Conservation (phyloP, 139 green algal genomes). For the Chlorella vulgaris region DNA sequence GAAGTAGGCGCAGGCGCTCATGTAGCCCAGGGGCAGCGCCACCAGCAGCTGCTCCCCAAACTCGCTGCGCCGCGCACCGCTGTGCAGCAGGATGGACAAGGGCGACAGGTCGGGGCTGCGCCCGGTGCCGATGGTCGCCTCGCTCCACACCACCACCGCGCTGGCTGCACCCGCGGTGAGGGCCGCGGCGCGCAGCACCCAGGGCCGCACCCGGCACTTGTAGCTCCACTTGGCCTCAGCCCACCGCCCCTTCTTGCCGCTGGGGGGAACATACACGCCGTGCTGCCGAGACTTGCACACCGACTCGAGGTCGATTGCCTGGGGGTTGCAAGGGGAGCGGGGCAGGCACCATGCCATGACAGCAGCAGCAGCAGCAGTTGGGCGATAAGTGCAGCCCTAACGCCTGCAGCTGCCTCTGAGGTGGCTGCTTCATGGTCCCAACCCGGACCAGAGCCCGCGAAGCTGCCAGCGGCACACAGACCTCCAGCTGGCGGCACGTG, state of each 20-base stretch:
- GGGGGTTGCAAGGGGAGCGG: neutral
- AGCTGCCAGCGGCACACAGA: too few species aligned
- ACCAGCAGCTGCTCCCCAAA: constrained; percentile 56
- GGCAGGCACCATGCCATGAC: neutral
- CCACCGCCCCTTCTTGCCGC: neutral
- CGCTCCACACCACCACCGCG: constrained; percentile 80
- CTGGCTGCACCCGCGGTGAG: constrained; percentile 59
- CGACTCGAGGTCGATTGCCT: constrained; percentile 63
- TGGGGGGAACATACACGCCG: constrained; percentile 21
- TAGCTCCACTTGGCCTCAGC: constrained; percentile 37
- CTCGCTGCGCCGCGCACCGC: neutral
- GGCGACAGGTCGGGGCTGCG: constrained; percentile 81
- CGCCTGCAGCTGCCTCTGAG: too few species aligned
- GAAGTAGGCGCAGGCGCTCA: constrained; percentile 89
- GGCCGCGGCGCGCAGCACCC: constrained; percentile 43
- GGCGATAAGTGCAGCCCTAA: too few species aligned
- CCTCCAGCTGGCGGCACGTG: too few species aligned
- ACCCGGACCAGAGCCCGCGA: too few species aligned
- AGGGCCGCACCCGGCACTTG: constrained; percentile 54
- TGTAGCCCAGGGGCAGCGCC: constrained; percentile 81
- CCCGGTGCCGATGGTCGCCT: constrained; percentile 83
- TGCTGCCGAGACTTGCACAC: constrained; percentile 53
- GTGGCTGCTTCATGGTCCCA: too few species aligned
- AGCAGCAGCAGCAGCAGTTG: neutral
- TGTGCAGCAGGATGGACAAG: constrained; percentile 48